phyloP scores from a whole-genome alignment of 2,329 filamentous ascomycete genomes.

The Dryadomyces quercivorus region DNA sequence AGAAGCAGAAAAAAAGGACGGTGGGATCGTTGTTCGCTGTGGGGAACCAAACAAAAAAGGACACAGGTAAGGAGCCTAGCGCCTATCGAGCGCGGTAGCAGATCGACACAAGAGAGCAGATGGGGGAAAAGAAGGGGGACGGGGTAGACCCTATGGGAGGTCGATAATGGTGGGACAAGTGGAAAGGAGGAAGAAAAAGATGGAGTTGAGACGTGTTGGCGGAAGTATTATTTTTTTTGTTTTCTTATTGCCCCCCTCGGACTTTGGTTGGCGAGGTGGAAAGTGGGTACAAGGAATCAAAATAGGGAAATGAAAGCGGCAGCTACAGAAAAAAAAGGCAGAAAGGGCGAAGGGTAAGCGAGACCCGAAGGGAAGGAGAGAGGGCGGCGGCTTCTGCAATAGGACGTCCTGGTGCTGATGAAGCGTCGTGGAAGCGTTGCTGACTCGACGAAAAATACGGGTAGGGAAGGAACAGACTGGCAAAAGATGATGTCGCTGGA shows the following conservation, averaged over 20 bases:
- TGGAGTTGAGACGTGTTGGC: constrained; percentile 5
- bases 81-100: not conserved
- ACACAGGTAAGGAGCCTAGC: not conserved
- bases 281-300: constrained; percentile 7
- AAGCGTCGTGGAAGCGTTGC: not conserved
- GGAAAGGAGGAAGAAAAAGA: constrained; percentile 1
- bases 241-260: constrained; percentile 7
- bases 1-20: constrained; percentile 7
- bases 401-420: not conserved
- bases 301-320: not conserved
- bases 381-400: not conserved
- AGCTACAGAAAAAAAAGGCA: too few relatives aligned
- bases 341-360: not conserved
- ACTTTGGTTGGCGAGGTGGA: constrained; percentile 4
- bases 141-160: not conserved
- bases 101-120: not conserved
- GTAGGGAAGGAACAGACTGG: not conserved
- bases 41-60: not conserved
- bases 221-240: constrained; percentile 3
- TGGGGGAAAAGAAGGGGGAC: not conserved
- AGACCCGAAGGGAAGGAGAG: not conserved
- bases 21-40: not conserved
- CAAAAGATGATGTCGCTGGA: not conserved
- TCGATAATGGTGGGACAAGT: not conserved
- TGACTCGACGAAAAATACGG: too few relatives aligned